These are phyloP conservation scores for Fusarium luffae DNA, from an alignment of 2,329 filamentous ascomycete species.

Conservation along the genomic window DNA sequence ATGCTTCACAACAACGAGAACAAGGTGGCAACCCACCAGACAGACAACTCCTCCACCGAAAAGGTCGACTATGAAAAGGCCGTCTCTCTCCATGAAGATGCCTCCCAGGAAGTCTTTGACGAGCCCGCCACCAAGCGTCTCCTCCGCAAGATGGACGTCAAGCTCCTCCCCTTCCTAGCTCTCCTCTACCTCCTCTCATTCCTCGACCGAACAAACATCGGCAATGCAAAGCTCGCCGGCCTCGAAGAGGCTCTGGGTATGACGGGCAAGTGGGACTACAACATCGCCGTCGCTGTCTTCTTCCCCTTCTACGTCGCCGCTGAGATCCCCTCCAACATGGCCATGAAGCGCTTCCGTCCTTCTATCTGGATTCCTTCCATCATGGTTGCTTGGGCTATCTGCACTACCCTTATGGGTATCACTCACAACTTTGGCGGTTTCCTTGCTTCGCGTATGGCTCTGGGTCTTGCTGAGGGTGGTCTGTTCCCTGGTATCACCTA, in stretches of 20 bases:
- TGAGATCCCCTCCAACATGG: constrained; percentile 64
- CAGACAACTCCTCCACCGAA: constrained; percentile 44
- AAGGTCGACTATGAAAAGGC: constrained; percentile 46
- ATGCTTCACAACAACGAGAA: constrained; percentile 34
- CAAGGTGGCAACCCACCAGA: constrained; percentile 22
- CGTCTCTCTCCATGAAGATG: constrained; percentile 42
- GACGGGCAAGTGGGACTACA: constrained; percentile 51
- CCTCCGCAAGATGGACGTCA: constrained; percentile 64
- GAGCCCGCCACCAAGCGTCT: constrained; percentile 59
- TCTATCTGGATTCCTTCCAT: constrained; percentile 60
- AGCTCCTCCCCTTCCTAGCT: constrained; percentile 69
- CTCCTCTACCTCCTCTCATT: constrained; percentile 69
- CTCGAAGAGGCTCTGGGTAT: constrained; percentile 53
- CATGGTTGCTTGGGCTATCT: constrained; percentile 60
- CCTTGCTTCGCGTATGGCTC: constrained; percentile 59
- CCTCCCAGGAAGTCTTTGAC: constrained; percentile 46
- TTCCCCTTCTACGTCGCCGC: constrained; percentile 62
- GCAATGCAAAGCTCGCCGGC: constrained; percentile 70
- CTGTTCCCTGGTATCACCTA: constrained; percentile 72
- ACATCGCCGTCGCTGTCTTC: constrained; percentile 60
- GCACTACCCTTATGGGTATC: constrained; percentile 59
- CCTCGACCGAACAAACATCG: constrained; percentile 55
- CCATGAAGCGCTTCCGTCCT: constrained; percentile 61
- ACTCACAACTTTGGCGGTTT: constrained; percentile 60
- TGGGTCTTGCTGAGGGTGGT: constrained; percentile 65